Evolutionary conservation across 176 grass and related monocot species (phyloP).

Genomic region (Eragrostis curvula): DNA sequence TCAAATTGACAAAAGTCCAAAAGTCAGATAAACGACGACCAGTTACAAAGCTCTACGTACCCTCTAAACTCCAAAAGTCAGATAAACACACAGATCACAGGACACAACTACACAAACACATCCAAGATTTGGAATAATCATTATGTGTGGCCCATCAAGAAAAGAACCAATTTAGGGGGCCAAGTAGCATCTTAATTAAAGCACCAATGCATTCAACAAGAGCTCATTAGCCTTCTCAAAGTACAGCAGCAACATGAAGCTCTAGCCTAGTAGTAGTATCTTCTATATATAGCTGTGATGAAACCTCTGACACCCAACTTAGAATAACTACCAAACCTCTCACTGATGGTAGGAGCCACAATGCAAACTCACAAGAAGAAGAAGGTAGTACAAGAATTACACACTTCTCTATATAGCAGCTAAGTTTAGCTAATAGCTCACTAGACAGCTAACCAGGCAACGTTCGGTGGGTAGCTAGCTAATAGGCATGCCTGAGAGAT

Average conservation of each 20-base stretch:
- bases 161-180: constrained; percentile 26
- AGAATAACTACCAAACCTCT: constrained; percentile 25
- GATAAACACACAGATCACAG: constrained; percentile 2
- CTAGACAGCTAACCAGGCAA: constrained; percentile 9
- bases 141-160: constrained; percentile 29
- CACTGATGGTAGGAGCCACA: background rate
- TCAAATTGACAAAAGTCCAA: no score
- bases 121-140: constrained; percentile 43
- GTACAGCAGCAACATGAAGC: constrained; percentile 34
- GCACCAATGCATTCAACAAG: constrained; percentile 42
- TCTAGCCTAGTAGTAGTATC: constrained; percentile 24
- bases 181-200: constrained; percentile 41
- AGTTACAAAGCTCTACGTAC: background rate
- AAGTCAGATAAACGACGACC: background rate
- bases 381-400: constrained; percentile 5
- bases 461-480: background rate
- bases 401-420: background rate
- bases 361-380: constrained; percentile 27
- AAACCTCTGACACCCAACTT: constrained; percentile 32
- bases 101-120: constrained; percentile 2
- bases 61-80: constrained; percentile 22
- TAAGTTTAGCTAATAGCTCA: background rate
- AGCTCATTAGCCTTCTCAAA: constrained; percentile 41
- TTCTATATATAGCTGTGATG: background rate
- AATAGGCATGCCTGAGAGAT: constrained; percentile 14